These are phyloP conservation scores for Waltergamsia citrina DNA, from an alignment of 2,329 filamentous ascomycete genomes.

Conservation along the genomic window DNA sequence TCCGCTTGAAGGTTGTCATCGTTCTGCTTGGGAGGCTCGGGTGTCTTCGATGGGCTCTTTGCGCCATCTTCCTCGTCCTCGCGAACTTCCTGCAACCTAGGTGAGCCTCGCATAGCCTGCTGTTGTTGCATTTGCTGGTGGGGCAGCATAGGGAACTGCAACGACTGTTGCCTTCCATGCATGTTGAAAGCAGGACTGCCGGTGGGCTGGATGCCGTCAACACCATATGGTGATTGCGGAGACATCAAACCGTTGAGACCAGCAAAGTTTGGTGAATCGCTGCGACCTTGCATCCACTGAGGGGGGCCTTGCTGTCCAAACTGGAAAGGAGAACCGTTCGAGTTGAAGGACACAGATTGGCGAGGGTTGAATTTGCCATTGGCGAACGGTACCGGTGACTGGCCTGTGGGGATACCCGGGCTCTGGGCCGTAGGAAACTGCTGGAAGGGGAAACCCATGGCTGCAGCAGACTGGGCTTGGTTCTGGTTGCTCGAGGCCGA, in stretches of 20 bases:
- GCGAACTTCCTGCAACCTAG: slow-evolving; percentile 60
- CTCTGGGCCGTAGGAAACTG: slow-evolving; percentile 56
- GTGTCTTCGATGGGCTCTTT: slow-evolving; percentile 45
- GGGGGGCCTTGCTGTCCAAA: slow-evolving; percentile 53
- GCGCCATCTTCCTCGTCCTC: slow-evolving; percentile 59
- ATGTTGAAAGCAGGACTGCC: slow-evolving; percentile 30
- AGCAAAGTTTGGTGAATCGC: slow-evolving; percentile 54
- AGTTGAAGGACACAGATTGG: slow-evolving; percentile 61
- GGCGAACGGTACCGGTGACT: slow-evolving; percentile 65
- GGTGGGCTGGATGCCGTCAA: slow-evolving; percentile 35
- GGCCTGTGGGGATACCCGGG: slow-evolving; percentile 52
- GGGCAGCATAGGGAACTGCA: slow-evolving; percentile 47
- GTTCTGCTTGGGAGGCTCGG: slow-evolving; percentile 36
- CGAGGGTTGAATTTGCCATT: slow-evolving; percentile 55
- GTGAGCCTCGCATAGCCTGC: slow-evolving; percentile 45
- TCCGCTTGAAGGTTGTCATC: slow-evolving; percentile 74
- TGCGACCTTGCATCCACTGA: slow-evolving; percentile 47
- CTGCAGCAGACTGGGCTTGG: slow-evolving; percentile 8
- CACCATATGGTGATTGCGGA: slow-evolving; percentile 53
- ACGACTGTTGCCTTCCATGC: slow-evolving; percentile 49
- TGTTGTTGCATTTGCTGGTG: slow-evolving; percentile 47
- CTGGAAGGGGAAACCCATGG: slow-evolving; percentile 43
- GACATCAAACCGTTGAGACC: slow-evolving; percentile 49
- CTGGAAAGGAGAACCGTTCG: slow-evolving; percentile 57
- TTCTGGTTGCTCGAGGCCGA: slow-evolving; percentile 64